These are phyloP conservation scores for Termitomyces sp. DNA, from an alignment of 768 basidiomycete species.

Conservation along the genomic window DNA sequence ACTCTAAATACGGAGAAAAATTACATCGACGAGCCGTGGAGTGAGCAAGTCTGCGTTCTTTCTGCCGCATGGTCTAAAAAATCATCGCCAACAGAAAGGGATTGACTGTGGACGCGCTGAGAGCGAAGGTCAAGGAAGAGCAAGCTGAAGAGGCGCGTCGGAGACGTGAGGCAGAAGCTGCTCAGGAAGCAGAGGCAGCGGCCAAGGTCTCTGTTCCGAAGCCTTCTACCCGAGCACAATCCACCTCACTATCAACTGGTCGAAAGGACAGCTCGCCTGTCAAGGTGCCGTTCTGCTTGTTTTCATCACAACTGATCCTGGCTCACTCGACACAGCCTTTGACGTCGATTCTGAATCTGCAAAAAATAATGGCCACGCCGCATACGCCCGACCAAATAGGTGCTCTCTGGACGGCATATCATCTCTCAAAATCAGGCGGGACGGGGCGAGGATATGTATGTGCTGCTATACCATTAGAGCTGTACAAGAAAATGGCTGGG, in stretches of 20 bases:
- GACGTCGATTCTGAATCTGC: slow-evolving; percentile 73
- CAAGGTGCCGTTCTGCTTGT: slow-evolving; percentile 37
- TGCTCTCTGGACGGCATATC: slow-evolving; percentile 86
- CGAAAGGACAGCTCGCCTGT: slow-evolving; percentile 68
- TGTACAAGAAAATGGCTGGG: slow-evolving; percentile 66
- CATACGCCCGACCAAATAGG: slow-evolving; percentile 74
- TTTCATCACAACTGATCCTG: neutral
- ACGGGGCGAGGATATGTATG: slow-evolving; percentile 84
- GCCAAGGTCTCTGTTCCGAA: slow-evolving; percentile 8
- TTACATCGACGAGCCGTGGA: slow-evolving; percentile 52
- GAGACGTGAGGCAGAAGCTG: slow-evolving; percentile 13
- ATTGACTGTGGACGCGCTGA: slow-evolving; percentile 33
- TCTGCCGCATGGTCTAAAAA: slow-evolving; percentile 14
- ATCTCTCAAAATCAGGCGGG: slow-evolving; percentile 72
- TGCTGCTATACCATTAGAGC: slow-evolving; percentile 69
- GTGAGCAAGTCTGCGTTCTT: slow-evolving; percentile 20
- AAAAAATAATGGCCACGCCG: slow-evolving; percentile 57
- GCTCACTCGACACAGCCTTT: slow-evolving; percentile 54
- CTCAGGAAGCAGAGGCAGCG: slow-evolving; percentile 2
- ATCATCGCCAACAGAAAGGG: slow-evolving; percentile 32
- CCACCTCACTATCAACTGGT: slow-evolving; percentile 8
- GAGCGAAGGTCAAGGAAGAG: slow-evolving; percentile 26
- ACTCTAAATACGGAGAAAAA: slow-evolving; percentile 65
- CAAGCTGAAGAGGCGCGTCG: slow-evolving; percentile 22
- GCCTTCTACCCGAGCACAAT: slow-evolving; percentile 4